Conservation (phyloP, 805 yeast species). For the Tetrapisispora namnaoensis region DNA sequence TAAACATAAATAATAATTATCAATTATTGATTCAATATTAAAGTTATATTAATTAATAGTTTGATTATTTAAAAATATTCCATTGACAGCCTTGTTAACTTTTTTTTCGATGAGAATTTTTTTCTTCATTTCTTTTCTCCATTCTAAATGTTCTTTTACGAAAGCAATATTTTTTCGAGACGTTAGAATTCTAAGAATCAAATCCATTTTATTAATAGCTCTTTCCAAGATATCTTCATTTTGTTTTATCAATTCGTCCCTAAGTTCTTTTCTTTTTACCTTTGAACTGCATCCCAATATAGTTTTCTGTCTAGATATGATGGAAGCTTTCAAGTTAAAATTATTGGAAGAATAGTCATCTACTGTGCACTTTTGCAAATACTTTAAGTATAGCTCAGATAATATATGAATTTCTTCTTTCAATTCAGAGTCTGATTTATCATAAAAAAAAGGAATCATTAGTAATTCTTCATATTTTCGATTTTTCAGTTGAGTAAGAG, state of each 20-base stretch:
- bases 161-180: conserved; percentile 52
- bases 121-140: conserved; percentile 38
- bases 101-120: too few species aligned
- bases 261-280: conserved; percentile 30
- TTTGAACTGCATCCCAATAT: conserved; percentile 65
- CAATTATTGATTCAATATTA: too few species aligned
- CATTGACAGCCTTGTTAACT: conserved; percentile 17
- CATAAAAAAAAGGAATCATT: conserved; percentile 57
- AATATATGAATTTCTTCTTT: conserved; percentile 50
- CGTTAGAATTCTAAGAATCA: conserved; percentile 60
- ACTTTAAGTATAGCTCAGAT: not conserved
- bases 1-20: too few species aligned
- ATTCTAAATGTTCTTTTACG: conserved; percentile 50
- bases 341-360: not conserved
- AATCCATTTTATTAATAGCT: conserved; percentile 45
- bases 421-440: conserved; percentile 38
- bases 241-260: conserved; percentile 37
- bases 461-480: conserved; percentile 55
- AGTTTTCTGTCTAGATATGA: conserved; percentile 54
- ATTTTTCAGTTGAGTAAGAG: conserved; percentile 51
- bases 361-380: not conserved
- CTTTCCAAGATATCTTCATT: conserved; percentile 35
- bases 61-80: too few species aligned
- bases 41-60: too few species aligned
- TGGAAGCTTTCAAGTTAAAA: conserved; percentile 27